phyloP scores from a whole-genome alignment of 495 filamentous ascomycete genomes.

The Penicillium fimorum region DNA sequence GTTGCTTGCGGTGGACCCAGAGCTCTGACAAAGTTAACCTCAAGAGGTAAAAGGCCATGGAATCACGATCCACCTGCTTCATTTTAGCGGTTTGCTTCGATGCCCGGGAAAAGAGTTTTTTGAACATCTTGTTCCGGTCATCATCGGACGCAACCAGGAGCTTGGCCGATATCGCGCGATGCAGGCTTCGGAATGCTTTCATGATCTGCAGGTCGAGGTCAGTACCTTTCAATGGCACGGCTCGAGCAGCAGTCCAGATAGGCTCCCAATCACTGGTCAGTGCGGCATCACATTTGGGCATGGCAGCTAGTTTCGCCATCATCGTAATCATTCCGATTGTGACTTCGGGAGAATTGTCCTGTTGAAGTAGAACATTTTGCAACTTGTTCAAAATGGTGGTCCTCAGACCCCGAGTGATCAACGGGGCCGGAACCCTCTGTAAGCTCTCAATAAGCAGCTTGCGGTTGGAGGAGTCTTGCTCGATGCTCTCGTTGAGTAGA shows the following conservation, averaged over 20 bases:
- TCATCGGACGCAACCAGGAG: conserved; percentile 37
- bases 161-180: conserved; percentile 37
- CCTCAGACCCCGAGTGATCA: conserved; percentile 41
- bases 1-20: conserved; percentile 36
- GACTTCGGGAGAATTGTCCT: conserved; percentile 30
- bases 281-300: conserved; percentile 42
- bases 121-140: conserved; percentile 36
- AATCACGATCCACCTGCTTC: conserved; percentile 37
- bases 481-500: conserved; percentile 36
- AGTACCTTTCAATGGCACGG: conserved; percentile 34
- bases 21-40: conserved; percentile 42
- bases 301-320: conserved; percentile 44
- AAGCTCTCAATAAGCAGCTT: conserved; percentile 42
- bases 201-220: conserved; percentile 43
- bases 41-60: conserved; percentile 42
- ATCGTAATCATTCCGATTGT: conserved; percentile 39
- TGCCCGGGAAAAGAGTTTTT: conserved; percentile 37
- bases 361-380: conserved; percentile 32
- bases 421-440: conserved; percentile 37
- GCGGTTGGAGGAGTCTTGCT: conserved; percentile 32
- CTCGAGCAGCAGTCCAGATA: conserved; percentile 39
- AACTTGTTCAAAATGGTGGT: conserved; percentile 39
- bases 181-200: conserved; percentile 43
- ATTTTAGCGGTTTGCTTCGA: conserved; percentile 37
- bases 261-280: conserved; percentile 44